Base-by-base conservation (phyloP, 768 basidiomycete genomes). In the Psilocybe azurescens region DNA sequence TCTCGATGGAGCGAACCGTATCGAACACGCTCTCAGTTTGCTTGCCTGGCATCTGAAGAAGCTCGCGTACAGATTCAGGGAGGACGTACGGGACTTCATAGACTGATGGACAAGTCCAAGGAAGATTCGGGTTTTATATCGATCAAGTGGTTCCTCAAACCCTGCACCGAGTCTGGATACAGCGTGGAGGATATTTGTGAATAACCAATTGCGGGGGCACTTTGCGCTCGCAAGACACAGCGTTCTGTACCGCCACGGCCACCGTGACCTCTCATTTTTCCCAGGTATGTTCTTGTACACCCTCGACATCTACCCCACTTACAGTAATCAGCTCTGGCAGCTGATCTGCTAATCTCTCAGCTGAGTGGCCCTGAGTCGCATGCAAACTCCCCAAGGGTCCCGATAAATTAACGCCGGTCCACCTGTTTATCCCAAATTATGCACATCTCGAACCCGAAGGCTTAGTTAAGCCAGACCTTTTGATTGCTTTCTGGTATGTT, bases 101-200 rank as follows among this genome's bases (percentile, higher is more conserved):
- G 60, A 61, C 60, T 56, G 49, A 55, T 53, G 14, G 33, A 53
- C 29, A 28, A 18, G 60, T 61, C 48, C 60, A 56, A 50, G 49
- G 38, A 30, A 24, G 33, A 33, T 30, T 13, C 60, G 48, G 54
- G 18, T 33, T 18, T 11, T 56, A 20, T 33, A 14, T 52, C 28
- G 24, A 33, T 53, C 52, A 53, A 36, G 20, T 53, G 32, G 52
- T 13, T 33, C 9, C 5, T 18, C 14, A 3, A 18, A 32, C 52
- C 5, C 50, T 30, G 50, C 9, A 33, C 32, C 13, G 33, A 53
- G 32, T 52, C 50, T 20, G 36, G 16, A 53, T 38, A 9, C 14
- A 53, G 32, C 52, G 36, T 53, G 14, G 32, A 28, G 50, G 20
- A 14, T 36, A 53, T 14, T 11, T 53, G 30, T 1, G n/a, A 36